Evolutionary conservation across 495 filamentous ascomycete genomes (phyloP).

Genomic region (Penicillium egyptiacum): DNA sequence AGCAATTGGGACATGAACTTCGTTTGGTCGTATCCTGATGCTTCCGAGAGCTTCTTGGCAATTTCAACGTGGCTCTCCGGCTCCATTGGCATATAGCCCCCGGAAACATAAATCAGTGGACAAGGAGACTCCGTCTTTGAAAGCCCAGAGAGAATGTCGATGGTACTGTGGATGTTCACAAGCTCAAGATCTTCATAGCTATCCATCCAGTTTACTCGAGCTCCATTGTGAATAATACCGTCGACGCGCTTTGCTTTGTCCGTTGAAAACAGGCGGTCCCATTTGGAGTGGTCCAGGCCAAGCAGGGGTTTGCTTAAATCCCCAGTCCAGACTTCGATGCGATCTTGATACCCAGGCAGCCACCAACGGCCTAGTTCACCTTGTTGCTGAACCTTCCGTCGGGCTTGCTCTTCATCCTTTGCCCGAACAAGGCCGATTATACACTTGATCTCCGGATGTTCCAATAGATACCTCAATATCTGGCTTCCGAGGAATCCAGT

Average conservation of each 20-base stretch:
- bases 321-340: slow-evolving; percentile 31
- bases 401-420: slow-evolving; percentile 11
- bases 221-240: slow-evolving; percentile 37
- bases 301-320: slow-evolving; percentile 29
- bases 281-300: slow-evolving; percentile 23
- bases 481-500: slow-evolving; percentile 37
- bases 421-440: slow-evolving; percentile 31
- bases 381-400: slow-evolving; percentile 20
- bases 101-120: slow-evolving; percentile 27
- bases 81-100: slow-evolving; percentile 23
- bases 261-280: slow-evolving; percentile 19
- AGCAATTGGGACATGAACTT: too few species aligned
- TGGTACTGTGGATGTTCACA: slow-evolving; percentile 30
- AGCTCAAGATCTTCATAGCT: slow-evolving; percentile 20
- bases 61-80: slow-evolving; percentile 14
- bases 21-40: slow-evolving; percentile 2
- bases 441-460: slow-evolving; percentile 7
- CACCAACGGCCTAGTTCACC: slow-evolving; percentile 31
- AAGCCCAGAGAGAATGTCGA: slow-evolving; percentile 18
- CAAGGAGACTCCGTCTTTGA: slow-evolving; percentile 2
- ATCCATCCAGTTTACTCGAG: slow-evolving; percentile 30
- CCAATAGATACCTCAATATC: slow-evolving; percentile 25
- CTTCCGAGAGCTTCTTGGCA: slow-evolving; percentile 7
- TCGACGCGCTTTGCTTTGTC: slow-evolving; percentile 10
- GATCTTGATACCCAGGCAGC: slow-evolving; percentile 14